Base-by-base conservation (phyloP, 2,329 filamentous ascomycete genomes). In the Curvularia sp. region DNA sequence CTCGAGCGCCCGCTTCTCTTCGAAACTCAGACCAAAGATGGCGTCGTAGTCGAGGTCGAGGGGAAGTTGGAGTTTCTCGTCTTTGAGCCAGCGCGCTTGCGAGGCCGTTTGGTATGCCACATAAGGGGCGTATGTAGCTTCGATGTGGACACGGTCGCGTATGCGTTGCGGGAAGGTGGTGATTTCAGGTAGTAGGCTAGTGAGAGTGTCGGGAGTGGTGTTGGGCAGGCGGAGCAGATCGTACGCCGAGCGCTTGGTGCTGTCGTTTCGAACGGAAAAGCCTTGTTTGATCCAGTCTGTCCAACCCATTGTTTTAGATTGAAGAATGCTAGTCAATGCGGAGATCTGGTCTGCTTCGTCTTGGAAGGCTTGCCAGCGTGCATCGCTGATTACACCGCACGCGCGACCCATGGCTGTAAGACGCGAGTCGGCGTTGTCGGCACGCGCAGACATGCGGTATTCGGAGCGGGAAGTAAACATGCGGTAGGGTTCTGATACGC, bases 391-490 rank as follows among this genome's bases (percentile, higher is more conserved):
- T 18, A 95, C 85, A 49, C 94, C 93, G 68, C 89, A 91, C 13
- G 83, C 80, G 55, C 89, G 87, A 9, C 92, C 95, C 74, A 89
- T 89, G 28, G 85, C 82, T 0, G 95, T 98, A 28, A 99, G 86
- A 2, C 95, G 88, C 5, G 89, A 77, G 77, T 99, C 95, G 34
- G 95, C 95, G 73, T 99, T 99, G 80, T 99, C 95, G 45, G 95
- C 89, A 61, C 95, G 89, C 2, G 92, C 87, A 42, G 89, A 92
- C 85, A 99, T 93, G 61, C 95, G 91, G 78, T 96, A 99, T 80
- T 99, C 95, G 79, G 91, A 96, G 63, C 95, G 88, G 5, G 91
- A 91, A 2, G 95, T 99, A 80, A 99, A 99, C 93, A 99, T 98
- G 66, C 95, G 88, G 78, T 99, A 99, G 1, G 95, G 95, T 74